Percentiles rank a stretch among this genome's conserved stretches.
These are phyloP conservation scores for Exophiala dermatitidis DNA, from an alignment of 2,329 filamentous ascomycete species.

Conservation along the genomic window DNA sequence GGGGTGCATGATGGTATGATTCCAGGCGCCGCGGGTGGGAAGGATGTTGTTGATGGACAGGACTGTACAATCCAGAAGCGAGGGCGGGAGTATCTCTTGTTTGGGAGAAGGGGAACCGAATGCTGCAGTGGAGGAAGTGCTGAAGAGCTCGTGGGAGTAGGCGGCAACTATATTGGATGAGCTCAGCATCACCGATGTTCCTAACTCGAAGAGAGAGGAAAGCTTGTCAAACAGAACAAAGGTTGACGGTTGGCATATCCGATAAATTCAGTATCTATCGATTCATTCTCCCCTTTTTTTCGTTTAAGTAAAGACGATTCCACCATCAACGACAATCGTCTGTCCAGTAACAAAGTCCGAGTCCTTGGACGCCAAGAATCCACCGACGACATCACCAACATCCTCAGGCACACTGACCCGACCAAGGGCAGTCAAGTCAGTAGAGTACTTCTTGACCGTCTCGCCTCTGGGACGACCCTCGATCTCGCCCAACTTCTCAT, in stretches of 20 bases:
- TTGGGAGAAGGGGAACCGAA: too few species aligned
- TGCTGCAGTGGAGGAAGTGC: too few species aligned
- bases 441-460: constrained; percentile 49
- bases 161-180: too few species aligned
- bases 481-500: constrained; percentile 51
- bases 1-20: neutral
- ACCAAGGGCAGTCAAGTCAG: constrained; percentile 50
- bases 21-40: neutral
- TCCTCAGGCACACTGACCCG: constrained; percentile 56
- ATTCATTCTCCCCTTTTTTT: neutral
- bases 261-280: too few species aligned
- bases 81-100: too few species aligned
- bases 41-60: too few species aligned
- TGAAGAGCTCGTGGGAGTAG: neutral
- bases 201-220: too few species aligned
- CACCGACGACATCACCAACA: constrained; percentile 54
- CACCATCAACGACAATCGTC: constrained; percentile 56
- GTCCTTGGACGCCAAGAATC: constrained; percentile 52
- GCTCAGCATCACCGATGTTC: too few species aligned
- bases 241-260: too few species aligned
- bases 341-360: constrained; percentile 60
- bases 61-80: too few species aligned
- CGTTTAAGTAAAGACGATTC: constrained; percentile 42
- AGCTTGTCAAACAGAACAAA: too few species aligned
- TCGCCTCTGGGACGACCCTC: constrained; percentile 47